These are phyloP conservation scores for Colletotrichum sp. DNA, from an alignment of 2,329 filamentous ascomycete species.

Conservation along the genomic window DNA sequence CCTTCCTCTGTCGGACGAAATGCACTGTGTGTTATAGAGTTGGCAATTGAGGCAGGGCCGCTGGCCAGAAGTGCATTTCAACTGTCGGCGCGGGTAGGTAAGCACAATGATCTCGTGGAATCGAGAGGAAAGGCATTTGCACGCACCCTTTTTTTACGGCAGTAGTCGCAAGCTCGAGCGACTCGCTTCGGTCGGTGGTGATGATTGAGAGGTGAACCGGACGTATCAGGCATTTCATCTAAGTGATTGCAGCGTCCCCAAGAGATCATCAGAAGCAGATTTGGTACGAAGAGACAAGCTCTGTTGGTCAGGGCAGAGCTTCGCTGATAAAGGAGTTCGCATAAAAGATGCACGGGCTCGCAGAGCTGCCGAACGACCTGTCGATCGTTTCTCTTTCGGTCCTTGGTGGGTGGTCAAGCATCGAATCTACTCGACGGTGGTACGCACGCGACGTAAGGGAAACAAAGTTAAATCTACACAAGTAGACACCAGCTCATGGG, in stretches of 20 bases:
- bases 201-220: neutral
- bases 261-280: neutral
- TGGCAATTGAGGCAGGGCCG: neutral
- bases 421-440: neutral
- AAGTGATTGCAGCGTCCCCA: neutral
- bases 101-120: neutral
- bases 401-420: neutral
- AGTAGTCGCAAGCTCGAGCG: neutral
- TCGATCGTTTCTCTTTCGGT: neutral
- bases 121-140: neutral
- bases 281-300: neutral
- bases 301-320: fast-evolving
- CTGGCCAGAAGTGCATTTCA: neutral
- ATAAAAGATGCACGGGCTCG: neutral
- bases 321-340: neutral
- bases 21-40: neutral
- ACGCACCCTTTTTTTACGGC: neutral
- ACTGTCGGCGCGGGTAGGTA: neutral
- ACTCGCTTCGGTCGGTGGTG: neutral
- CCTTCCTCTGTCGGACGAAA: neutral
- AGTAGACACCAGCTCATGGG: neutral
- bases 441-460: neutral
- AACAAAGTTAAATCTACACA: neutral
- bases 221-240: neutral
- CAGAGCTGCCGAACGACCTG: neutral